These are phyloP conservation scores for Lipomyces spencermartinsiae DNA, from an alignment of 805 yeast species.

Conservation along the genomic window DNA sequence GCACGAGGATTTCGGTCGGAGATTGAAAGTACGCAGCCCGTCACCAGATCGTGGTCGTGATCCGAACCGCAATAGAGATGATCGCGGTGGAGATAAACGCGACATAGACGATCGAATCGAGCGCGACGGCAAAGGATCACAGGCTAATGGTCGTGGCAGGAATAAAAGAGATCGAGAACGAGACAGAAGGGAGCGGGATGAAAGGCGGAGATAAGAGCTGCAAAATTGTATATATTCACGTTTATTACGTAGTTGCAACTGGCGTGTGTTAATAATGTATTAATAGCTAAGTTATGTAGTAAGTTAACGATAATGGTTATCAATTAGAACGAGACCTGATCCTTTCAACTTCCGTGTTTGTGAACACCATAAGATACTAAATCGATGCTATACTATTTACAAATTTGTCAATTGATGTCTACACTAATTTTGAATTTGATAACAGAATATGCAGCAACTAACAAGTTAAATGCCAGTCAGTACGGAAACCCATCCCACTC, in stretches of 20 bases:
- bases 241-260: background rate
- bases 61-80: conserved; percentile 3
- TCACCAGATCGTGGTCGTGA: conserved; percentile 5
- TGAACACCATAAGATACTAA: background rate
- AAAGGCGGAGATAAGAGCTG: background rate
- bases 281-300: background rate
- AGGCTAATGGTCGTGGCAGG: conserved; percentile 1
- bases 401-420: background rate
- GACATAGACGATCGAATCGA: background rate
- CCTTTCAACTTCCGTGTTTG: too few species aligned
- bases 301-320: too few species aligned
- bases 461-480: background rate
- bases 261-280: background rate
- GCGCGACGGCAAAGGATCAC: background rate
- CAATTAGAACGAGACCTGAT: too few species aligned
- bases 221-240: background rate
- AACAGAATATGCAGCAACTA: background rate
- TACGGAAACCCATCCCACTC: background rate
- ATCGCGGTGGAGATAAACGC: background rate
- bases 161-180: conserved; percentile 4
- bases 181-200: background rate
- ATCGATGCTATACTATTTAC: conserved; percentile 4
- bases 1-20: conserved; percentile 6
- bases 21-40: conserved; percentile 6
- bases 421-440: background rate